Base-by-base conservation (phyloP, 305 asterid species). In the Nicotiana rustica region DNA sequence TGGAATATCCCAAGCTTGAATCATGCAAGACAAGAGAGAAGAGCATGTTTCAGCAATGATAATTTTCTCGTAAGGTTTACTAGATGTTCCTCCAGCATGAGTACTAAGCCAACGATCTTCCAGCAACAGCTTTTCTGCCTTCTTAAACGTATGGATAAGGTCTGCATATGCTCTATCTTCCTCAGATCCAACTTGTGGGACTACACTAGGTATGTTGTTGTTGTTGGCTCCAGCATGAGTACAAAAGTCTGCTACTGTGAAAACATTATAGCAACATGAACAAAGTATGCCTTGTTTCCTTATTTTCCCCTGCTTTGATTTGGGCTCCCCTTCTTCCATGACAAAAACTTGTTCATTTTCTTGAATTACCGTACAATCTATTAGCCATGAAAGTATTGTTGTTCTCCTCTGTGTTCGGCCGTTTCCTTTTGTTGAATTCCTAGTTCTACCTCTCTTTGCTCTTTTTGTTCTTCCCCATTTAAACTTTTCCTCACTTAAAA, bases 301-400 rank as follows among this genome's bases (percentile, higher is more conserved):
- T 3, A 90, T 78, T 33, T 6, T 69, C 10, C 93, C 95, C 80
- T 13, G 65, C 6, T 78, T 89, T 61, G 55, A 83, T 61, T 36
- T 75, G 14, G 47, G 81, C 10, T 6, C 65, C 38, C 69, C 82
- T 33, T 84, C 82, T 33, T 84, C 84, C 21, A n/a, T 49, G 38
- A 36, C 77, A 56, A 82, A 77, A 29, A 87, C 85, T 33, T 80
- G 44, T 44, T 65, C 83, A 64, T 85, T 76, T 86, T 90, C 90
- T 86, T 86, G 69, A 79, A 89, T 4, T 25, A 65, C 66, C 25
- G 80, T 80, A 5, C 79, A 69, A 36, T 92, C 90, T 44, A 92
- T 82, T n/a, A 90, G 85, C 95, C 95, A 92, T 5, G 92, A 85
- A 25, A 86, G 60, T 61, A 90, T 77, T 35, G 90, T 90, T 44